Evolutionary conservation across 352 stramenopile genomes (phyloP).

Genomic region (Albugo candida): DNA sequence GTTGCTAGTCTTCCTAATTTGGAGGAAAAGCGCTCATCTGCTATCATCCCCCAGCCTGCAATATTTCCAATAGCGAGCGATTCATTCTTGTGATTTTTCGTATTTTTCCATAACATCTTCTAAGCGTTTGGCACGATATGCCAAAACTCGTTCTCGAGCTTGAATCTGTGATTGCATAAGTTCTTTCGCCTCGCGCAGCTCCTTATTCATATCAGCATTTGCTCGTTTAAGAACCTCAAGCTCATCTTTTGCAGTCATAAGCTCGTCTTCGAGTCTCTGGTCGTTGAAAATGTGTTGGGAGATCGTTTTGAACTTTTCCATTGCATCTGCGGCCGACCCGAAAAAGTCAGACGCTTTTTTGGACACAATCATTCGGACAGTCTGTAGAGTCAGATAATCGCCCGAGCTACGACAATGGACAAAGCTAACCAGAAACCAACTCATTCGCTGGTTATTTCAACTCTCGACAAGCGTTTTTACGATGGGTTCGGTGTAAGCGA

Average conservation of each 20-base stretch:
- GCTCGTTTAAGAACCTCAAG: conserved; percentile 17
- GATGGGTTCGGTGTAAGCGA: no score
- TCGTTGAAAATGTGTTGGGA: conserved; percentile 42
- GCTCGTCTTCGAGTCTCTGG: conserved; percentile 40
- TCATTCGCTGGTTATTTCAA: no score
- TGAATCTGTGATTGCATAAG: conserved; percentile 33
- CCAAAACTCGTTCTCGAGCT: conserved; percentile 38
- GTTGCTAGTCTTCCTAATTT: background rate
- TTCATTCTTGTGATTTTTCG: conserved; percentile 31
- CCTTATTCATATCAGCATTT: conserved; percentile 13
- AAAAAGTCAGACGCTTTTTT: conserved; percentile 25
- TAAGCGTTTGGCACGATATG: conserved; percentile 45
- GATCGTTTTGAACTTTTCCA: conserved; percentile 46
- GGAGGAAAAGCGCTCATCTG: background rate
- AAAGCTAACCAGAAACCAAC: no score
- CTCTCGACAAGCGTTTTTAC: no score
- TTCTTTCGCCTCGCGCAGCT: conserved; percentile 20
- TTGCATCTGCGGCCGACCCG: conserved; percentile 19
- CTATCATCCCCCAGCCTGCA: conserved; percentile 9
- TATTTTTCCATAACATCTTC: conserved; percentile 33
- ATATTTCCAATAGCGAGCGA: conserved; percentile 21
- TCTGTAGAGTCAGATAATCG: no score
- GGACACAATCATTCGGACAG: no score
- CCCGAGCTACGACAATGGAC: no score
- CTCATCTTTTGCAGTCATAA: conserved; percentile 21